Conservation (phyloP, 2,329 filamentous ascomycete species). For the Pyrenophora teres region DNA sequence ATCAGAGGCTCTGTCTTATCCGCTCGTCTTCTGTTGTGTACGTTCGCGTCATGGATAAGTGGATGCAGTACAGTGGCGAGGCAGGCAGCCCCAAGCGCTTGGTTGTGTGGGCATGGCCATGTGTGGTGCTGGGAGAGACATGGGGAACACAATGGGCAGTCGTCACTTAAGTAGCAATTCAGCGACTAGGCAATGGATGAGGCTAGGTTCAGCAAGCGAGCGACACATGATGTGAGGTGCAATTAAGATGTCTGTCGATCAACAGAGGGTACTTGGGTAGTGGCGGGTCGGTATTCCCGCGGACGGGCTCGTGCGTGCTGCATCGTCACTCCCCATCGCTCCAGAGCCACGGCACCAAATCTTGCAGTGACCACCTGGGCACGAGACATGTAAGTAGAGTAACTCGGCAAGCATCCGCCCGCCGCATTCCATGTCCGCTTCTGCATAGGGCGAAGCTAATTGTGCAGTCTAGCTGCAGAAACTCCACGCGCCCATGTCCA, state of each 20-base stretch:
- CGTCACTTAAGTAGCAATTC: background rate
- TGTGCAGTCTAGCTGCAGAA: conserved; percentile 2
- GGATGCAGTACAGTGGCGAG: background rate
- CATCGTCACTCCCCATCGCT: conserved; percentile 29
- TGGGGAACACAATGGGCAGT: background rate
- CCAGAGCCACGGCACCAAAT: conserved; percentile 20
- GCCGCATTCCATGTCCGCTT: background rate
- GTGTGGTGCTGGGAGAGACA: background rate
- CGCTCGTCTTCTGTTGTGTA: background rate
- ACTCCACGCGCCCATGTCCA: background rate
- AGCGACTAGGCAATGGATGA: background rate
- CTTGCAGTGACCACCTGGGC: conserved; percentile 11
- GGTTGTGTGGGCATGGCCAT: background rate
- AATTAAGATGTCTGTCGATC: conserved; percentile 28
- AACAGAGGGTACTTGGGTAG: conserved; percentile 12
- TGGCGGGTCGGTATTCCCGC: conserved; percentile 13
- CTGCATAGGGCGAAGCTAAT: conserved; percentile 1
- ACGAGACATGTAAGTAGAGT: conserved; percentile 6
- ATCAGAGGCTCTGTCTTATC: conserved; percentile 1
- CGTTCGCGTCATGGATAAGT: conserved; percentile 3
- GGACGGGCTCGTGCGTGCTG: conserved; percentile 23
- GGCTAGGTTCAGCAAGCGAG: background rate
- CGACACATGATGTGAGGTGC: conserved; percentile 22
- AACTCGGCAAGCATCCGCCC: background rate
- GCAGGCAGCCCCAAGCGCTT: background rate